A percentile compares a stretch with the other conserved stretches of the same genome.
Conservation (phyloP, 2,329 filamentous ascomycete genomes). For the Ophiostoma himal-ulmi region DNA sequence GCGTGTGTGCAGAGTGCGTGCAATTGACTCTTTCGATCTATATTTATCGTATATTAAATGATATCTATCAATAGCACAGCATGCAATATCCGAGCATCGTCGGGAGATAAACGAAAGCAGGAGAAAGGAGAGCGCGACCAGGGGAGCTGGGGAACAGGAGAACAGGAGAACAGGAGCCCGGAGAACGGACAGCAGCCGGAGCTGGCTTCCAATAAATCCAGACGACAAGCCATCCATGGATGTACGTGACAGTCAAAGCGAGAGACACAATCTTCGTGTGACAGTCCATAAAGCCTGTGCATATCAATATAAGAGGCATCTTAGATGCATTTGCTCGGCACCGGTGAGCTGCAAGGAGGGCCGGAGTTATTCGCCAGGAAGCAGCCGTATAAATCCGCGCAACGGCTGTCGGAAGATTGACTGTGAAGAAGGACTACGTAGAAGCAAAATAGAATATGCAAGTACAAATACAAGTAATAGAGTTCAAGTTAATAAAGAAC, state of each 20-base stretch:
- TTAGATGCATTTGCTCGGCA: background rate
- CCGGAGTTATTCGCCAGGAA: background rate
- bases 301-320: background rate
- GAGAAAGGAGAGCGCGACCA: too few relatives aligned
- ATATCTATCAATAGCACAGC: background rate
- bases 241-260: background rate
- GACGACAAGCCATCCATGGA: too few relatives aligned
- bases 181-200: too few relatives aligned
- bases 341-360: background rate
- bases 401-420: background rate
- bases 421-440: too few relatives aligned
- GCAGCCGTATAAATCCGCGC: background rate
- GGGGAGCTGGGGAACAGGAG: too few relatives aligned
- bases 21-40: too few relatives aligned
- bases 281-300: background rate
- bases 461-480: too few relatives aligned
- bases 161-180: too few relatives aligned
- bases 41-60: background rate
- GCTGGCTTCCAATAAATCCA: background rate
- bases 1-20: too few relatives aligned
- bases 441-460: background rate
- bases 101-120: background rate
- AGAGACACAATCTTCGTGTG: background rate
- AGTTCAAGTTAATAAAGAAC: background rate
- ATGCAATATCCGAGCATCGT: background rate